Percentiles rank a stretch among this genome's conserved stretches.
phyloP scores from a whole-genome alignment of 2,329 filamentous ascomycete genomes.

The Pestalotiopsis sp. region DNA sequence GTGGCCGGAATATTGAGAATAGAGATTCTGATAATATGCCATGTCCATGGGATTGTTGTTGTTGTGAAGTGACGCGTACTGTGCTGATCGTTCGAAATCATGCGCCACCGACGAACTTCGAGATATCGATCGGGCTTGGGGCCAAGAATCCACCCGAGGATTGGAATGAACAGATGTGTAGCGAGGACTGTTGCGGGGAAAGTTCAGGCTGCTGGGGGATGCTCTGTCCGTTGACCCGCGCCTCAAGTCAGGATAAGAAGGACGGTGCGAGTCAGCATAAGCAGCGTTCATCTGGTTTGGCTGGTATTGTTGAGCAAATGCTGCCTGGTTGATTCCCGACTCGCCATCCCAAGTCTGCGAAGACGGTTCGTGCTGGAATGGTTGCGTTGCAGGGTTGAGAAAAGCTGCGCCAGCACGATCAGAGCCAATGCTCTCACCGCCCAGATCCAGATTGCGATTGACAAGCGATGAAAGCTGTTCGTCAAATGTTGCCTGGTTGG shows the following conservation, averaged over 20 bases:
- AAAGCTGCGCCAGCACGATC: conserved; percentile 16
- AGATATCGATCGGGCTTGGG: conserved; percentile 31
- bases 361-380: conserved; percentile 50
- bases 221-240: conserved; percentile 43
- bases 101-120: conserved; percentile 36
- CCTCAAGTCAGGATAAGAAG: conserved; percentile 29
- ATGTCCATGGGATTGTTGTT: conserved; percentile 22
- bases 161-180: conserved; percentile 29
- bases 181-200: conserved; percentile 35
- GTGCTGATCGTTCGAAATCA: conserved; percentile 40
- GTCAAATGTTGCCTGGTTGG: conserved; percentile 30
- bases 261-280: conserved; percentile 32
- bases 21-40: conserved; percentile 33
- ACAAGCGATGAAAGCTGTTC: conserved; percentile 39
- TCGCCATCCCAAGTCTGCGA: conserved; percentile 49
- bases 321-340: conserved; percentile 19
- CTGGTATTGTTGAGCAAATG: conserved; percentile 22
- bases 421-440: conserved; percentile 28
- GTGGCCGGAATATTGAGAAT: conserved; percentile 41
- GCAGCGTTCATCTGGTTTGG: conserved; percentile 30
- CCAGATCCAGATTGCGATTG: conserved; percentile 35
- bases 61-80: conserved; percentile 29
- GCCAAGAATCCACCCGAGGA: conserved; percentile 38
- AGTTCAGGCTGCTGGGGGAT: conserved; percentile 34
- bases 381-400: conserved; percentile 28